phyloP scores from a whole-genome alignment of 202 grass and related monocot species.

The Panicum virgatum region DNA sequence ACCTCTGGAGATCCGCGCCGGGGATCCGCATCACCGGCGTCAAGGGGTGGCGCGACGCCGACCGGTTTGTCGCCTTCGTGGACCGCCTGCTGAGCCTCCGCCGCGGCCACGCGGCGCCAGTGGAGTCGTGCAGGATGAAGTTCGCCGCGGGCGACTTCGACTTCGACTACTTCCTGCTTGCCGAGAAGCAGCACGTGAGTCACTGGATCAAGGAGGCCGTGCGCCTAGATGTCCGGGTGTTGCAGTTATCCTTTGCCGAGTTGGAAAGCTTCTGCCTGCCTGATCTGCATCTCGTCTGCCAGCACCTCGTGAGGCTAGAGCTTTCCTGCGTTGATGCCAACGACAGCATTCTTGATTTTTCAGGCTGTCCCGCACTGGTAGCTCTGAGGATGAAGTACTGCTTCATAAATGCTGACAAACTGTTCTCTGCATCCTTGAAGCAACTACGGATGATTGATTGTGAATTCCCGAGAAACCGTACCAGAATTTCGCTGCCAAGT shows the following conservation, averaged over 20 bases:
- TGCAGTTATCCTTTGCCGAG: not conserved
- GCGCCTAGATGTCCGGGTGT: not conserved
- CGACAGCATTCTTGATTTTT: not conserved
- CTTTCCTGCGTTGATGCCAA: not conserved
- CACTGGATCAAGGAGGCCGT: not conserved
- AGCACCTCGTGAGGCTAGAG: conserved; percentile 1
- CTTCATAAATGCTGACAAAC: not conserved
- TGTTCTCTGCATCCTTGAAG: not conserved
- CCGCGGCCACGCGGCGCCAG: not conserved
- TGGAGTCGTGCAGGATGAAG: not conserved
- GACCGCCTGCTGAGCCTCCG: not conserved
- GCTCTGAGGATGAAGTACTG: not conserved
- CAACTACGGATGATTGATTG: not conserved
- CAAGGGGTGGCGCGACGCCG: not conserved
- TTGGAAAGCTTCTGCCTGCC: not conserved
- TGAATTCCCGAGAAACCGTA: not conserved
- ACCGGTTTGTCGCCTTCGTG: not conserved
- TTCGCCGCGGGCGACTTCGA: not conserved
- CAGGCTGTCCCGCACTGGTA: not conserved
- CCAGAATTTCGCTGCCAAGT: not conserved
- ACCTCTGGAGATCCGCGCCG: not conserved
- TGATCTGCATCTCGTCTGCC: not conserved
- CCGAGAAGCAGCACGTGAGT: not conserved
- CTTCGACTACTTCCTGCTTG: not conserved
- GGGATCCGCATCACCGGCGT: not conserved